These are phyloP conservation scores for Lodderomyces parapsilosis DNA, from an alignment of 1,139 yeast genomes.

Conservation along the genomic window DNA sequence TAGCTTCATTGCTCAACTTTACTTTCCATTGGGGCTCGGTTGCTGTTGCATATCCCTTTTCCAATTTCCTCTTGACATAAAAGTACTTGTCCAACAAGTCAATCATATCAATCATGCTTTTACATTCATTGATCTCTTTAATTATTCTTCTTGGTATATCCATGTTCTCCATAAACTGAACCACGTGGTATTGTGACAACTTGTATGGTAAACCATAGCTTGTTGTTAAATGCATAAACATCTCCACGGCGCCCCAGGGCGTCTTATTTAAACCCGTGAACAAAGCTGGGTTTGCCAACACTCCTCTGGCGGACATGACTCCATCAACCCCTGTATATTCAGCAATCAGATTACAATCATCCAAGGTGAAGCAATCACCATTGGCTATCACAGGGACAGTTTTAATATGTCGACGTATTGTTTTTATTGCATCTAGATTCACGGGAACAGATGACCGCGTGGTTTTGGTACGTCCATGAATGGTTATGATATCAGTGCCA, in stretches of 20 bases:
- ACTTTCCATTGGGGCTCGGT: slow-evolving; percentile 55
- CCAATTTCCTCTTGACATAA: slow-evolving; percentile 61
- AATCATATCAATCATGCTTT: slow-evolving; percentile 59
- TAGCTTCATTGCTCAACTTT: not conserved
- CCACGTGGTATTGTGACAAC: slow-evolving; percentile 80
- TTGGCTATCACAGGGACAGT: slow-evolving; percentile 86
- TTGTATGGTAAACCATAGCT: slow-evolving; percentile 83
- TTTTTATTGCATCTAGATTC: slow-evolving; percentile 75
- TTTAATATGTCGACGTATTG: slow-evolving; percentile 55
- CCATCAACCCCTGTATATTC: slow-evolving; percentile 79
- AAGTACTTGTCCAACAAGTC: slow-evolving; percentile 82
- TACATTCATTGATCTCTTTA: slow-evolving; percentile 63
- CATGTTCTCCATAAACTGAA: slow-evolving; percentile 75
- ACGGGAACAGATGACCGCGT: slow-evolving; percentile 86
- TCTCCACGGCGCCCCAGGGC: slow-evolving; percentile 90
- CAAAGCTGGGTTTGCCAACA: slow-evolving; percentile 80
- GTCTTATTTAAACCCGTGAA: slow-evolving; percentile 71
- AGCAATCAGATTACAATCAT: slow-evolving; percentile 63
- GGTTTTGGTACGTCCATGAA: slow-evolving; percentile 86
- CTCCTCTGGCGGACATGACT: slow-evolving; percentile 93
- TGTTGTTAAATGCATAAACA: slow-evolving; percentile 74
- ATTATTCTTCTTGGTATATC: slow-evolving; percentile 49
- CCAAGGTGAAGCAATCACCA: slow-evolving; percentile 80
- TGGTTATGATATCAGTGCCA: slow-evolving; percentile 91
- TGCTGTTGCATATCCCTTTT: slow-evolving; percentile 64